phyloP scores from a whole-genome alignment of 2,329 filamentous ascomycete species.

The Thelonectria blattea region DNA sequence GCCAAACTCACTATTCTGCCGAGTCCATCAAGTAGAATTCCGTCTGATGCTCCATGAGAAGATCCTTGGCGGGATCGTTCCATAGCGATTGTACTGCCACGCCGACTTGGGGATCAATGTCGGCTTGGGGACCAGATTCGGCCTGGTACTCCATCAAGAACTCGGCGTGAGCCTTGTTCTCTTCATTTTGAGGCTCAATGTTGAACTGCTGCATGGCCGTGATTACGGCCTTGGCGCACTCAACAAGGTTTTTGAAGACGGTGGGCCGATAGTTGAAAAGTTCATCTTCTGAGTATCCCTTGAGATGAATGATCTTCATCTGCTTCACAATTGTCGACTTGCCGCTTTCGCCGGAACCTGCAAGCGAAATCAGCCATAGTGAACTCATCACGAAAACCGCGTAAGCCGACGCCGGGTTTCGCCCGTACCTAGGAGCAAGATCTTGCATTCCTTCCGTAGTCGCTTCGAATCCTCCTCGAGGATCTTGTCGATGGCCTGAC shows the following conservation, averaged over 20 bases:
- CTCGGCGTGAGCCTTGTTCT: conserved; percentile 75
- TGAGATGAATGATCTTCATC: conserved; percentile 99
- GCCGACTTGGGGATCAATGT: conserved; percentile 81
- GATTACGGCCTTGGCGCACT: conserved; percentile 94
- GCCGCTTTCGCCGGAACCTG: conserved; percentile 96
- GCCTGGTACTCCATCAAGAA: conserved; percentile 88
- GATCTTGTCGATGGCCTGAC: conserved; percentile 91
- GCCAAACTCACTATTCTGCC: conserved; percentile 82
- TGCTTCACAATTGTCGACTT: conserved; percentile 99
- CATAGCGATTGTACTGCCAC: conserved; percentile 85
- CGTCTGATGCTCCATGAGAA: conserved; percentile 89
- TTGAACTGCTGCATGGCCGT: conserved; percentile 91
- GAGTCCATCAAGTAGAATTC: conserved; percentile 99
- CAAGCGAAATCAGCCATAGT: conserved; percentile 28
- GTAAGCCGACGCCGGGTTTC: conserved; percentile 14
- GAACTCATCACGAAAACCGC: background rate
- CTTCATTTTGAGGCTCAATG: conserved; percentile 75
- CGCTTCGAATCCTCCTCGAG: conserved; percentile 94
- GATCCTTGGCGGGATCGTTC: conserved; percentile 84
- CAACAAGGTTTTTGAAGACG: conserved; percentile 97
- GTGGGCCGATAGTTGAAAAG: conserved; percentile 92
- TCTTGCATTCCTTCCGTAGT: conserved; percentile 98
- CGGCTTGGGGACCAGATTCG: conserved; percentile 86
- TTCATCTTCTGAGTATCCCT: conserved; percentile 95
- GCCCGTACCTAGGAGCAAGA: conserved; percentile 83